Evolutionary conservation across 345 rosid genomes (phyloP).

Genomic region (Cardamine chenopodiifolia): DNA sequence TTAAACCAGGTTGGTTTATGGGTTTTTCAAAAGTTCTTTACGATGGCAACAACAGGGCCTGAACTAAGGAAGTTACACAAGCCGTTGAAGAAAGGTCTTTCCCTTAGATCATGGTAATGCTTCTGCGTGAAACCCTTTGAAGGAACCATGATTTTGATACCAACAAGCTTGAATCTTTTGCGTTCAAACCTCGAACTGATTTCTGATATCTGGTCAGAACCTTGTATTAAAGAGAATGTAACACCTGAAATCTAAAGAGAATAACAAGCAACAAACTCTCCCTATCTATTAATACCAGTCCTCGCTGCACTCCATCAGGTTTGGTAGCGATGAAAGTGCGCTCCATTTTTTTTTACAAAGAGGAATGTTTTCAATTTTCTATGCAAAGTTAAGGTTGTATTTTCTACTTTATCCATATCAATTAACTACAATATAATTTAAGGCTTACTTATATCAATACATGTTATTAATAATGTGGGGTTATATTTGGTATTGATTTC

Average conservation of each 20-base stretch:
- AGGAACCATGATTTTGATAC: conserved; percentile 69
- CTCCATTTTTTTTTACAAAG: conserved; percentile 43
- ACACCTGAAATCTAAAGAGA: neutral
- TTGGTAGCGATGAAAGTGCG: conserved; percentile 97
- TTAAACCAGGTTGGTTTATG: neutral
- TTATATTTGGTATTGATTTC: too few relatives aligned
- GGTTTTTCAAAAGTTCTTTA: conserved; percentile 31
- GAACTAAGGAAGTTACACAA: conserved; percentile 94
- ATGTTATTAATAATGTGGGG: too few relatives aligned
- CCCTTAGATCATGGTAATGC: conserved; percentile 81
- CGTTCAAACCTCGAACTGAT: conserved; percentile 87
- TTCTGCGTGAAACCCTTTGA: conserved; percentile 76
- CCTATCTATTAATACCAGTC: conserved; percentile 63
- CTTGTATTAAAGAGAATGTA: too few relatives aligned
- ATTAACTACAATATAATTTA: too few relatives aligned
- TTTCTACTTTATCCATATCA: too few relatives aligned
- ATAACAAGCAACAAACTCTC: neutral
- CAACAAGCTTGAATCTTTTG: conserved; percentile 94
- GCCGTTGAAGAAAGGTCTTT: conserved; percentile 85
- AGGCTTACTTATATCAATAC: too few relatives aligned
- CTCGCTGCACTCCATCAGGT: conserved; percentile 99
- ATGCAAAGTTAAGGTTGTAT: neutral
- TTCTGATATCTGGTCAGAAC: conserved; percentile 68
- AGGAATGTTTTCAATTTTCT: neutral
- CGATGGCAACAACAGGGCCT: conserved; percentile 93